Percentiles rank a stretch among this genome's conserved stretches.
Conservation (phyloP, 176 grass and related monocot genomes). For the barley (Hordeum vulgare) region DNA sequence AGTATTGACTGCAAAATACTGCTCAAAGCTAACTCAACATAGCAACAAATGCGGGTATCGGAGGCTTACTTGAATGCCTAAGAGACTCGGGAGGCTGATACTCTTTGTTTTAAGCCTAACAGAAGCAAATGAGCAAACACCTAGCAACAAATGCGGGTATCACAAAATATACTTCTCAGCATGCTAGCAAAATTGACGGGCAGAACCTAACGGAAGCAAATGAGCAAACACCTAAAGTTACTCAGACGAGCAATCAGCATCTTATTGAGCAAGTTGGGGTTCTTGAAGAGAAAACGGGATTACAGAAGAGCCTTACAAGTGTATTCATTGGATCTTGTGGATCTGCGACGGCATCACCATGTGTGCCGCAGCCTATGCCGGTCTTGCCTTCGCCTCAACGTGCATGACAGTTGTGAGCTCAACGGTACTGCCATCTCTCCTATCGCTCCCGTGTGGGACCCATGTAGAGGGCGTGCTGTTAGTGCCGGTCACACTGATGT, state of each 20-base stretch:
- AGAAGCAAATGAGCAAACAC: constrained; percentile 48
- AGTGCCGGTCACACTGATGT: too few relatives aligned
- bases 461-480: too few relatives aligned
- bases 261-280: constrained; percentile 85
- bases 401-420: too few relatives aligned
- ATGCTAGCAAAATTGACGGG: too few relatives aligned
- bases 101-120: constrained; percentile 72
- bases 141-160: constrained; percentile 12
- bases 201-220: background rate
- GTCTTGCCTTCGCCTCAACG: too few relatives aligned
- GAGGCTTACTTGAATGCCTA: constrained; percentile 57
- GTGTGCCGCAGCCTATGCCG: too few relatives aligned
- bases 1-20: background rate
- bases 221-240: constrained; percentile 11
- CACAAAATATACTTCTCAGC: background rate
- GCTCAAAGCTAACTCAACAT: background rate
- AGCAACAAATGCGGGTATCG: background rate
- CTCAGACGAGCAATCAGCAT: background rate
- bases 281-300: constrained; percentile 58
- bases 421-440: too few relatives aligned
- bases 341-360: constrained; percentile 21
- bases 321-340: constrained; percentile 69
- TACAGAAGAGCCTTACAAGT: constrained; percentile 47
- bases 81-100: constrained; percentile 63
- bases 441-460: too few relatives aligned